Base-by-base conservation (phyloP, 2,329 filamentous ascomycete genomes). In the Cladosporium sp. region DNA sequence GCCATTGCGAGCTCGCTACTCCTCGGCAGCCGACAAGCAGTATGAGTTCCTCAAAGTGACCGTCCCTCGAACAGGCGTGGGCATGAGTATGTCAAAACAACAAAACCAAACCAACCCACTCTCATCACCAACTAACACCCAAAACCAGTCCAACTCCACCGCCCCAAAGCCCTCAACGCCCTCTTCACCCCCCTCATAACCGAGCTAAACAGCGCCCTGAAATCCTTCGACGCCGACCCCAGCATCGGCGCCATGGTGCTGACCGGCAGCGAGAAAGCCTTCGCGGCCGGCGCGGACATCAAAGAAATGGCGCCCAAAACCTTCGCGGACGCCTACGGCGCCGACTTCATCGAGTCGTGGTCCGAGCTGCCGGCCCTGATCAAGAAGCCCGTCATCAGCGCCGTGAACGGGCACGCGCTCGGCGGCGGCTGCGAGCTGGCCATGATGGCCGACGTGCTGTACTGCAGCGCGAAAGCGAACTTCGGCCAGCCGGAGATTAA, bases 401-500 rank as follows among this genome's bases (percentile, higher is more conserved):
- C 93, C 19, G 91, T 99, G 2, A 93, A 93, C 8, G 93, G 93
- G 15, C 91, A 96, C 66, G 93, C 93, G 2, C 81, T 99, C 1
- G 93, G 93, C 20, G 93, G 93, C 47, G 93, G 93, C 41, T 99
- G 93, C 68, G 93, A 99, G 75, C 80, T 99, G 12, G 91, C 93
- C 43, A 87, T 99, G 78, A 99, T 97, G 93, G 89, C 87, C 65
- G 93, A 99, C 68, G 85, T 97, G 59, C 73, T 99, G 54, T 97
- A 97, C 77, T 93, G 88, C 73, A 91, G 88, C 2, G 79, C 85
- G 44, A 82, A 72, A 13, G 92, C 93, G 58, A 95, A 89, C 62
- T 96, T 99, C 67, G 93, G 93, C 11, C 93, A 97, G 73, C 93
- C 93, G 1, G 93, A 99, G 76, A 89, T 99, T 75, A 96, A 95